These are phyloP conservation scores for Penicillium paneum DNA, from an alignment of 2,329 filamentous ascomycete genomes.

Conservation along the genomic window DNA sequence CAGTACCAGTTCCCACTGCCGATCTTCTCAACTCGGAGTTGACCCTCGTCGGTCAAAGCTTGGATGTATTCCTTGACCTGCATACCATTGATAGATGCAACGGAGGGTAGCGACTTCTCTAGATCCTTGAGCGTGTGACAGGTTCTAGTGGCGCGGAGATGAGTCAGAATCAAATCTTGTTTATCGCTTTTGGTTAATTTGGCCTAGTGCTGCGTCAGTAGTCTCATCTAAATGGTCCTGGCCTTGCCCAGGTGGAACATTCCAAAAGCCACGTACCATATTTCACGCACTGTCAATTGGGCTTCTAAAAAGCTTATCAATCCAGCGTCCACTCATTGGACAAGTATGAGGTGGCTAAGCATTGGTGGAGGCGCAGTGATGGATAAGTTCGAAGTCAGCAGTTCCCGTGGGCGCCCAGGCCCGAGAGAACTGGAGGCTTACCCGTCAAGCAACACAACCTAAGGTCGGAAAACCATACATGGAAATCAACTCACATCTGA, in stretches of 20 bases:
- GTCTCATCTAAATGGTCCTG: background rate
- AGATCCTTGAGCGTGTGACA: slow-evolving; percentile 67
- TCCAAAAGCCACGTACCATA: slow-evolving; percentile 16
- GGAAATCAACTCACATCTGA: background rate
- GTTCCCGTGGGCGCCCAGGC: background rate
- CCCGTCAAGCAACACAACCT: background rate
- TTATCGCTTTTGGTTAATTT: slow-evolving; percentile 59
- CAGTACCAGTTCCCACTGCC: slow-evolving; percentile 71
- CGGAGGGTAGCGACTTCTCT: slow-evolving; percentile 60
- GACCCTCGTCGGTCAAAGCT: slow-evolving; percentile 58
- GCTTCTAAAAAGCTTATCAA: slow-evolving; percentile 1
- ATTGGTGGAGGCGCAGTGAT: slow-evolving; percentile 9
- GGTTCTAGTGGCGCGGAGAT: slow-evolving; percentile 58
- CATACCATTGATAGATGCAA: slow-evolving; percentile 63
- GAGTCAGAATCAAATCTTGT: slow-evolving; percentile 55
- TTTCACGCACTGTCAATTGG: background rate
- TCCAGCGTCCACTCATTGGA: background rate
- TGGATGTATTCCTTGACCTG: slow-evolving; percentile 67
- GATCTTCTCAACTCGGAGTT: slow-evolving; percentile 66
- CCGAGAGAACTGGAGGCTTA: background rate
- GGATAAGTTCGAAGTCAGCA: background rate
- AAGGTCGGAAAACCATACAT: too few species aligned
- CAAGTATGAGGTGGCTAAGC: slow-evolving; percentile 5
- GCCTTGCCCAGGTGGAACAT: background rate
- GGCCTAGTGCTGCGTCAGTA: slow-evolving; percentile 40